Evolutionary conservation across 225 moss, liverwort and hornwort species (phyloP), one percentile per base, ranked within the genome.

Genomic region (Thuidium tamariscinum): DNA sequence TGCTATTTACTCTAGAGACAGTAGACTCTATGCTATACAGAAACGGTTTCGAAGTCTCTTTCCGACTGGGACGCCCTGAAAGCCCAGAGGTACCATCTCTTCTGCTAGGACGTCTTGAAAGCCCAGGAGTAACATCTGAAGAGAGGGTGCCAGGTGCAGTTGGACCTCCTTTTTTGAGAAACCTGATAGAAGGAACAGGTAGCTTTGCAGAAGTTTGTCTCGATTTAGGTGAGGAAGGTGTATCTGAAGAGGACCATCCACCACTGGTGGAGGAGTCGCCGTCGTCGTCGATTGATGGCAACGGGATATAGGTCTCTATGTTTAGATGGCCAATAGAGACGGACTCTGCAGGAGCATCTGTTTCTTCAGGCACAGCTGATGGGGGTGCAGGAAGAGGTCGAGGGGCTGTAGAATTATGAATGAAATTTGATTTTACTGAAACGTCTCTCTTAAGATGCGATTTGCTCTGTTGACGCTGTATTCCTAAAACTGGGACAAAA

Each of bases 171-270:
- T 79, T 81, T 66, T 82, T 87, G 55, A 89, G 26, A 74, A 90
- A 90, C 87, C 29, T 91, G 73, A 91, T 87, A 84, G 89, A 89
- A 49, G 83, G 86, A 54, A 89, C 21, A 81, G 91, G 88, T 72
- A 91, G 69, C 68, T 73, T 89, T n/a, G 84, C 79, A 77, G 88
- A 84, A 21, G 65, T 81, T 75, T 77, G 88, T n/a, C 83, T 83
- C 21, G 83, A 82, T 56, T 29, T 82, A 42, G 91, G 90, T 83
- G 93, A 91, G 82, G 87, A 88, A 77, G 87, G 82, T 86, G 88
- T 85, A 81, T 88, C 90, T 85, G 93, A 88, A 49, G 91, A 84
- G 48, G 92, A 91, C 93, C 93, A 93, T 85, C 91, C 93, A 90
- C 93, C 93, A 77, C 93, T 93, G 83, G 82, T 89, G 81, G 91